A percentile compares a stretch with the other conserved stretches of the same genome.
Evolutionary conservation across 2,329 filamentous ascomycete species (phyloP).

Genomic region (Arthrobotrys entomopaga): DNA sequence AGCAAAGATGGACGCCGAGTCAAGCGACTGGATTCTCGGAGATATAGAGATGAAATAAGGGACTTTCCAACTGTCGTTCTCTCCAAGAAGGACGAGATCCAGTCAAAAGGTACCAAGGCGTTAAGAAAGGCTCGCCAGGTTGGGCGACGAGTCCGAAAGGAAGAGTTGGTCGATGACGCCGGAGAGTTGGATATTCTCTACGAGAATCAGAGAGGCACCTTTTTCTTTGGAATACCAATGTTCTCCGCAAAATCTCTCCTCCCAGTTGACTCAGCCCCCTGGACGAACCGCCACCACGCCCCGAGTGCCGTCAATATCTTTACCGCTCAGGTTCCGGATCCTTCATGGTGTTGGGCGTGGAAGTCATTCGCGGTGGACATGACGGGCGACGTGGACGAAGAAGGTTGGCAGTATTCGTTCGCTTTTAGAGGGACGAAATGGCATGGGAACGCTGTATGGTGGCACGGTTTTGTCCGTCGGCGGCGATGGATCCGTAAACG

Average conservation of each 20-base stretch:
- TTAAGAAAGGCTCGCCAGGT: conserved; percentile 39
- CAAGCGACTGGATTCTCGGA: conserved; percentile 42
- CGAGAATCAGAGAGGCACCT: conserved; percentile 92
- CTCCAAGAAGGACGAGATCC: conserved; percentile 49
- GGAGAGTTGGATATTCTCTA: conserved; percentile 84
- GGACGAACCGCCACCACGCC: conserved; percentile 76
- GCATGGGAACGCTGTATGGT: conserved; percentile 90
- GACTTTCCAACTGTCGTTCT: conserved; percentile 33
- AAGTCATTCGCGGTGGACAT: conserved; percentile 77
- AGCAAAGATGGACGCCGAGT: conserved; percentile 47
- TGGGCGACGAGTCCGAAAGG: conserved; percentile 46
- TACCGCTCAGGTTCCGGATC: conserved; percentile 92
- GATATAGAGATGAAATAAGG: conserved; percentile 33
- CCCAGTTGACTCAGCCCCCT: conserved; percentile 83
- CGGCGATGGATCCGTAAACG: conserved; percentile 87
- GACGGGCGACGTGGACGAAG: conserved; percentile 84
- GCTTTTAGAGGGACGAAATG: conserved; percentile 81
- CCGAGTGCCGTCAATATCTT: conserved; percentile 75
- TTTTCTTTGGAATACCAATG: conserved; percentile 87
- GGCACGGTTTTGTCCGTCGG: conserved; percentile 91
- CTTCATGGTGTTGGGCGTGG: conserved; percentile 90
- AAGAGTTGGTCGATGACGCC: conserved; percentile 50
- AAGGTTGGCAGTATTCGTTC: conserved; percentile 97
- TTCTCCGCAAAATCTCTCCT: conserved; percentile 88
- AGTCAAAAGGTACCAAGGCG: conserved; percentile 37